A percentile compares a stretch with the other conserved stretches of the same genome.
These are phyloP conservation scores for Colletotrichum sp. DNA, from an alignment of 2,329 filamentous ascomycete genomes.

Conservation along the genomic window DNA sequence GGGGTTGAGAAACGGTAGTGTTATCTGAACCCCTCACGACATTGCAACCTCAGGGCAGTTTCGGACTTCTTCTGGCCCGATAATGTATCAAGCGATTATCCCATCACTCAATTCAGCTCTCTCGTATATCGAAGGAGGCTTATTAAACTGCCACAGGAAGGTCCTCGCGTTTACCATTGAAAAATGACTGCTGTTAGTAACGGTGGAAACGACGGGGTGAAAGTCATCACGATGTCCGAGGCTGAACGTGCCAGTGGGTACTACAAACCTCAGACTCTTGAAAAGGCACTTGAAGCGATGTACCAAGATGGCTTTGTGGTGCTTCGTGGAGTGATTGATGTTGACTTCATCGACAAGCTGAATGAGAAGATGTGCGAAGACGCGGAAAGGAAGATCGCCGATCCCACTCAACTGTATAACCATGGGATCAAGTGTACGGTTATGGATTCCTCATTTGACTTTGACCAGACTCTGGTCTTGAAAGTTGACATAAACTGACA, in stretches of 20 bases:
- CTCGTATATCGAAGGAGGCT: neutral
- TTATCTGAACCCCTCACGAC: neutral
- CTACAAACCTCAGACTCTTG: conserved; percentile 45
- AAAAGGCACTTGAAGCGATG: conserved; percentile 55
- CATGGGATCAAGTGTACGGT: conserved; percentile 59
- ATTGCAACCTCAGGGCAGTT: neutral
- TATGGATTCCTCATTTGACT: neutral
- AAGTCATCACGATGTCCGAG: neutral
- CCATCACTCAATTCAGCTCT: neutral
- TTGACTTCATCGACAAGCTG: conserved; percentile 55
- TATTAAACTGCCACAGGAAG: too few relatives aligned
- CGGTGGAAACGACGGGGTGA: neutral
- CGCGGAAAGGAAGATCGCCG: conserved; percentile 53
- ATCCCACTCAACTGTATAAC: conserved; percentile 64
- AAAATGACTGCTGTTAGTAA: neutral
- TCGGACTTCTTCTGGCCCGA: neutral
- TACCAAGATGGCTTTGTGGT: conserved; percentile 62
- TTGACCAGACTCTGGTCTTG: neutral
- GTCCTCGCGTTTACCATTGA: neutral
- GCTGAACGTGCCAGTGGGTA: neutral
- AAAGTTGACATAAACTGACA: neutral
- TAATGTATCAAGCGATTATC: neutral
- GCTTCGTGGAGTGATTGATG: conserved; percentile 55
- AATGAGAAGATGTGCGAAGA: conserved; percentile 66
- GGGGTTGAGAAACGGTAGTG: neutral